These are phyloP conservation scores for Ceratocystis destructans DNA, from an alignment of 2,329 filamentous ascomycete genomes.

Conservation along the genomic window DNA sequence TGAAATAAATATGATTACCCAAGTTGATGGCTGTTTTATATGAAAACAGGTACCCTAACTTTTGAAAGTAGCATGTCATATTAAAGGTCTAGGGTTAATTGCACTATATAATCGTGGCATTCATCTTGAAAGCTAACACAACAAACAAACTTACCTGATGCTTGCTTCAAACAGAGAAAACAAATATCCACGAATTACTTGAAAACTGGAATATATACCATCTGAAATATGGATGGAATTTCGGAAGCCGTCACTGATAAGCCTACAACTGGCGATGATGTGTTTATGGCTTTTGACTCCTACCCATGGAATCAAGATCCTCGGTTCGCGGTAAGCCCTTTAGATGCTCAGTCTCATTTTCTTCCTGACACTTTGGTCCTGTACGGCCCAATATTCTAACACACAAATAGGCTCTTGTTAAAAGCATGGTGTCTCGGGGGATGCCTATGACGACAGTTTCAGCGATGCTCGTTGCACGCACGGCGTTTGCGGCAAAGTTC, in stretches of 20 bases:
- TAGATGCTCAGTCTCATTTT: neutral
- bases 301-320: constrained; percentile 56
- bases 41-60: neutral
- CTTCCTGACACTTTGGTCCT: neutral
- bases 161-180: neutral
- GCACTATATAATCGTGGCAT: neutral
- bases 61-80: too few relatives aligned
- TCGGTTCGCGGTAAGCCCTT: constrained; percentile 45
- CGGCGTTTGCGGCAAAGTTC: constrained; percentile 49
- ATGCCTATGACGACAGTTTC: constrained; percentile 40
- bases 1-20: neutral
- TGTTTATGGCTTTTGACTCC: constrained; percentile 48
- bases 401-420: constrained; percentile 17
- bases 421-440: constrained; percentile 32
- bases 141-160: neutral
- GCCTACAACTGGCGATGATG: constrained; percentile 27
- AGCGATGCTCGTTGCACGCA: constrained; percentile 35
- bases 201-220: neutral
- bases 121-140: neutral
- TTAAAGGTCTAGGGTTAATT: neutral
- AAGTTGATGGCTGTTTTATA: neutral
- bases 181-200: neutral
- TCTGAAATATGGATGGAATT: neutral
- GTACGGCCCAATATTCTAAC: neutral
- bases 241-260: neutral